phyloP scores from a whole-genome alignment of 768 basidiomycete genomes.

The Tubosaeta sp. region DNA sequence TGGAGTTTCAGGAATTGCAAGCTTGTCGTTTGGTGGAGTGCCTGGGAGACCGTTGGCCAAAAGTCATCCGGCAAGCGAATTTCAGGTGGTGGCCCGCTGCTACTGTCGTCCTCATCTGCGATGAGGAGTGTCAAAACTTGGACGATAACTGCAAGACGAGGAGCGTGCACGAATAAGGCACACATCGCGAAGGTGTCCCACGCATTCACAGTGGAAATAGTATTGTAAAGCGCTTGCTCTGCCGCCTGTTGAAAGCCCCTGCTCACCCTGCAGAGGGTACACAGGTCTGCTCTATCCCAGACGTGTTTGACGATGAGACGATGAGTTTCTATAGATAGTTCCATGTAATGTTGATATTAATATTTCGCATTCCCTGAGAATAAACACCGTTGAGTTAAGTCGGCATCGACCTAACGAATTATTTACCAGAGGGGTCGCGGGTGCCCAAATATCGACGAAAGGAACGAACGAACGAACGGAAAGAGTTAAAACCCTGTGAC shows the following conservation, averaged over 20 bases:
- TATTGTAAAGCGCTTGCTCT: constrained; percentile 58
- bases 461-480: not conserved
- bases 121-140: constrained; percentile 50
- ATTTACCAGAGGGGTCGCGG: constrained; percentile 8
- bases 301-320: constrained; percentile 53
- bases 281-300: constrained; percentile 50
- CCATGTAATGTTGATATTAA: constrained; percentile 47
- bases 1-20: constrained; percentile 54
- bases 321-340: constrained; percentile 55
- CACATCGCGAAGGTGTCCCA: constrained; percentile 42
- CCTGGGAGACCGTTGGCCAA: constrained; percentile 48
- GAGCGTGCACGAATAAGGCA: constrained; percentile 39
- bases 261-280: constrained; percentile 54
- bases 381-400: not conserved
- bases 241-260: constrained; percentile 50
- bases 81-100: not conserved
- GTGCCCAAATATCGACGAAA: not conserved
- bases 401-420: not conserved
- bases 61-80: constrained; percentile 34
- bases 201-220: constrained; percentile 43
- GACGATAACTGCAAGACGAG: constrained; percentile 49
- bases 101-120: constrained; percentile 17
- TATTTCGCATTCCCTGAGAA: constrained; percentile 34
- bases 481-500: not conserved
- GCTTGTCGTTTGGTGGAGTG: constrained; percentile 42